Percentiles rank a stretch among this genome's conserved stretches.
Evolutionary conservation across 305 asterid species (phyloP).

Genomic region (Coffea humblotiana): DNA sequence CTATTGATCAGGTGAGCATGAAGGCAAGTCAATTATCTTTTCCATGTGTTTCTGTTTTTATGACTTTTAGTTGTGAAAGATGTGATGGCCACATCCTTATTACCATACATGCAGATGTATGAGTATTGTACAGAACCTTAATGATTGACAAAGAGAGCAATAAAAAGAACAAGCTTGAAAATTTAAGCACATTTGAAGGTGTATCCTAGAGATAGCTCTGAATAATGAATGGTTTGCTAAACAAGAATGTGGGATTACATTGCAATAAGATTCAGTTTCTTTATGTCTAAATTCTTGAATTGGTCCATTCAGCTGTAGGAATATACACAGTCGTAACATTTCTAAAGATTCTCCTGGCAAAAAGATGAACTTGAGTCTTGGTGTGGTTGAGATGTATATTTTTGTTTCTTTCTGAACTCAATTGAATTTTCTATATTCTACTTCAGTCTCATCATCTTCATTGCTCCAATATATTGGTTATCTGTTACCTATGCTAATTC

Average conservation of each 20-base stretch:
- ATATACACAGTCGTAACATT: too few species aligned
- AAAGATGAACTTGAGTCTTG: not conserved
- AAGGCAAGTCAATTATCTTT: conserved; percentile 11
- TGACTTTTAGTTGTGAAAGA: not conserved
- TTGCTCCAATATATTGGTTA: not conserved
- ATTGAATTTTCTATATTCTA: not conserved
- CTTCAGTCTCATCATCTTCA: not conserved
- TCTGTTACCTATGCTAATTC: not conserved
- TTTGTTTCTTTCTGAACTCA: not conserved
- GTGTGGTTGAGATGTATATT: too few species aligned
- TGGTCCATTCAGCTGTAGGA: not conserved
- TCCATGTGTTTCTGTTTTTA: not conserved
- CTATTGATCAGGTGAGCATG: conserved; percentile 70
- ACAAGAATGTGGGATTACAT: not conserved
- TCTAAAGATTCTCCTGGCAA: not conserved
- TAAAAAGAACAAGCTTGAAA: not conserved
- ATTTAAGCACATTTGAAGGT: not conserved
- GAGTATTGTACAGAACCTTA: too few species aligned
- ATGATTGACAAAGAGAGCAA: not conserved
- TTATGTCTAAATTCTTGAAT: not conserved
- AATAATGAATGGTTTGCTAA: not conserved
- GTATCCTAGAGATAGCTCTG: not conserved
- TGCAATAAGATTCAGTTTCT: not conserved
- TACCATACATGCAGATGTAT: too few species aligned
- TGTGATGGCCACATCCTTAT: not conserved